These are phyloP conservation scores for Fusarium nematophilum DNA, from an alignment of 2,329 filamentous ascomycete species.

Conservation along the genomic window DNA sequence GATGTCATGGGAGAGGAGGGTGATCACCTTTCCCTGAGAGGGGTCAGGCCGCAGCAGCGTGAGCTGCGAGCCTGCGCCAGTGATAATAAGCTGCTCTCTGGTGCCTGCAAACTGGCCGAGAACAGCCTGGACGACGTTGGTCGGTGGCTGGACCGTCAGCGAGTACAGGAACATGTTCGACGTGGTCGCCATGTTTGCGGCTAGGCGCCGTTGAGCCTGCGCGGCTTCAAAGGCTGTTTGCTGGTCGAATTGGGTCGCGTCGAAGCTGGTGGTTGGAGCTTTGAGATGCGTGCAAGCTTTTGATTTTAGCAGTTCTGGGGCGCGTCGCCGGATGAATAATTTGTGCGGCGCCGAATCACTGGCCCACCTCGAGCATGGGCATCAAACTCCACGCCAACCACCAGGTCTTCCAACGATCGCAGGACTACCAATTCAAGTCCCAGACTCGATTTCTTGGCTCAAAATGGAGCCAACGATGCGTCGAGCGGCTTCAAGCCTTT, in stretches of 20 bases:
- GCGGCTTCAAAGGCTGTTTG: constrained; percentile 52
- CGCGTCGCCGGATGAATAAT: constrained; percentile 48
- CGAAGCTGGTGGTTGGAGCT: constrained; percentile 39
- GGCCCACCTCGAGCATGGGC: constrained; percentile 43
- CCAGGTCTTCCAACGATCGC: constrained; percentile 27
- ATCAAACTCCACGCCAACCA: constrained; percentile 41
- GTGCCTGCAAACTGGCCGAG: constrained; percentile 95
- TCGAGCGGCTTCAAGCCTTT: constrained; percentile 53
- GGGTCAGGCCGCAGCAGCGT: constrained; percentile 89
- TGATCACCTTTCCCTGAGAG: constrained; percentile 84
- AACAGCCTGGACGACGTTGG: constrained; percentile 88
- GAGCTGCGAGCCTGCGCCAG: constrained; percentile 89
- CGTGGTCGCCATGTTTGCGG: constrained; percentile 87
- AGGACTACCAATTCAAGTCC: constrained; percentile 19
- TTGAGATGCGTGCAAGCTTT: constrained; percentile 42
- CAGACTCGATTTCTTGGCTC: constrained; percentile 9
- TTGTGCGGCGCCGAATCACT: constrained; percentile 47
- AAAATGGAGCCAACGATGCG: constrained; percentile 56
- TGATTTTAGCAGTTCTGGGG: constrained; percentile 47
- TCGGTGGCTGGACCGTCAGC: constrained; percentile 92
- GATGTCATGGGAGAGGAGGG: constrained; percentile 89
- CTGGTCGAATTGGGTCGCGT: constrained; percentile 45
- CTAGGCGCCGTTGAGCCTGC: constrained; percentile 63
- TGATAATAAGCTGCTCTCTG: constrained; percentile 97
- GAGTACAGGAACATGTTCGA: constrained; percentile 99